Percentiles rank a stretch among this genome's conserved stretches.
Evolutionary conservation across 306 rosid species (phyloP).

Genomic region (Argentina anserina): DNA sequence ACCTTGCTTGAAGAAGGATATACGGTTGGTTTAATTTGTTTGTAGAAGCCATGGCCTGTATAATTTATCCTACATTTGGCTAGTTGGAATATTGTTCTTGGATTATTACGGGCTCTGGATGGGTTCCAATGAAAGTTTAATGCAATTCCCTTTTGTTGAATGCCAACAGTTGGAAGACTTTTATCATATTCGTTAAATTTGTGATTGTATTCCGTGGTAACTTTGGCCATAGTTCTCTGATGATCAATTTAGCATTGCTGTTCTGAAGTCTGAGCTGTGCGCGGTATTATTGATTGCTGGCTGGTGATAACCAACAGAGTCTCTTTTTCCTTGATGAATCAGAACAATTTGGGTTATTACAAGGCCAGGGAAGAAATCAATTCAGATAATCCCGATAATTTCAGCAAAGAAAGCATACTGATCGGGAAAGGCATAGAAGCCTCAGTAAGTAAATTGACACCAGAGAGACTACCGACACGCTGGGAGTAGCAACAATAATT

Average conservation of each 20-base stretch:
- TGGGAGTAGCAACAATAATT: neutral
- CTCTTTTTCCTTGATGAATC: too few species aligned
- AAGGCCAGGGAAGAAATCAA: too few species aligned
- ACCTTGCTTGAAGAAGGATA: slow-evolving; percentile 39
- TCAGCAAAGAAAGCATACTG: too few species aligned
- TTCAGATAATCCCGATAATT: too few species aligned
- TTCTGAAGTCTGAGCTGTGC: neutral
- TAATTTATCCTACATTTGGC: slow-evolving; percentile 29
- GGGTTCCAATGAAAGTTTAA: slow-evolving; percentile 18
- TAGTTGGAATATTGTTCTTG: slow-evolving; percentile 24
- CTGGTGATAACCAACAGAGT: too few species aligned
- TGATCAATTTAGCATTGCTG: neutral
- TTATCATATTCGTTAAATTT: neutral
- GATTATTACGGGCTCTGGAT: slow-evolving; percentile 22
- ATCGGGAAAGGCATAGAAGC: too few species aligned
- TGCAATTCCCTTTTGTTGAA: neutral
- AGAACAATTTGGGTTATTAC: too few species aligned
- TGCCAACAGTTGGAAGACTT: neutral
- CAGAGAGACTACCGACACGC: neutral
- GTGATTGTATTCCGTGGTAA: neutral
- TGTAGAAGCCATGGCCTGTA: slow-evolving; percentile 21
- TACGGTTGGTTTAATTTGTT: neutral
- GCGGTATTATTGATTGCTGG: neutral
- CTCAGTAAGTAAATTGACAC: too few species aligned
- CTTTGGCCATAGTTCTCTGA: neutral